phyloP scores from a whole-genome alignment of 2,329 filamentous ascomycete genomes.

The Hymenoscyphus fructigenus region DNA sequence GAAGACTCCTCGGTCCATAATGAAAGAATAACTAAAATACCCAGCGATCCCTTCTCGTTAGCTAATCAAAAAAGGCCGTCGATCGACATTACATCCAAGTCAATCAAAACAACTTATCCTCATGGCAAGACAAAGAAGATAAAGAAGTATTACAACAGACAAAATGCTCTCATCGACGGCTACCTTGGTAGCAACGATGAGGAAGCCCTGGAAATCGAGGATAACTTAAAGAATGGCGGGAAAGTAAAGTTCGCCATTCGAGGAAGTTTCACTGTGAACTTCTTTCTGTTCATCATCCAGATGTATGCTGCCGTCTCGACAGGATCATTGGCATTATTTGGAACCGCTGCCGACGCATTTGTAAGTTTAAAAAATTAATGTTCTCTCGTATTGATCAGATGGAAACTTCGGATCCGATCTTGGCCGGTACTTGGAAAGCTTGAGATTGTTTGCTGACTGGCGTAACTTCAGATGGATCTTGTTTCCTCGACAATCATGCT shows the following conservation, averaged over 20 bases:
- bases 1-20: background rate
- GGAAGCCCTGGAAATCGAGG: conserved; percentile 50
- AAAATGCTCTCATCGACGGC: conserved; percentile 50
- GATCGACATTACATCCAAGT: conserved; percentile 41
- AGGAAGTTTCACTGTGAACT: conserved; percentile 50
- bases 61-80: conserved; percentile 29
- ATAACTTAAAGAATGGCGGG: conserved; percentile 49
- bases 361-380: conserved; percentile 37
- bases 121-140: conserved; percentile 44
- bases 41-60: conserved; percentile 39
- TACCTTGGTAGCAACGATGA: conserved; percentile 57
- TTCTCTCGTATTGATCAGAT: background rate
- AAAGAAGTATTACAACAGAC: conserved; percentile 48
- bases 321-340: conserved; percentile 62
- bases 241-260: conserved; percentile 55
- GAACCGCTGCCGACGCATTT: conserved; percentile 64
- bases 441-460: conserved; percentile 19
- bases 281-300: conserved; percentile 57
- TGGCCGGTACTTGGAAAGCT: conserved; percentile 6
- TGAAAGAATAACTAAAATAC: background rate
- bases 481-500: conserved; percentile 64
- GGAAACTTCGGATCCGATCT: background rate
- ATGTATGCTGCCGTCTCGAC: conserved; percentile 58
- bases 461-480: conserved; percentile 53
- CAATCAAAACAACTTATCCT: conserved; percentile 50